Conservation (phyloP, 2,329 filamentous ascomycete genomes). For the Talaromyces albobiverticillius region DNA sequence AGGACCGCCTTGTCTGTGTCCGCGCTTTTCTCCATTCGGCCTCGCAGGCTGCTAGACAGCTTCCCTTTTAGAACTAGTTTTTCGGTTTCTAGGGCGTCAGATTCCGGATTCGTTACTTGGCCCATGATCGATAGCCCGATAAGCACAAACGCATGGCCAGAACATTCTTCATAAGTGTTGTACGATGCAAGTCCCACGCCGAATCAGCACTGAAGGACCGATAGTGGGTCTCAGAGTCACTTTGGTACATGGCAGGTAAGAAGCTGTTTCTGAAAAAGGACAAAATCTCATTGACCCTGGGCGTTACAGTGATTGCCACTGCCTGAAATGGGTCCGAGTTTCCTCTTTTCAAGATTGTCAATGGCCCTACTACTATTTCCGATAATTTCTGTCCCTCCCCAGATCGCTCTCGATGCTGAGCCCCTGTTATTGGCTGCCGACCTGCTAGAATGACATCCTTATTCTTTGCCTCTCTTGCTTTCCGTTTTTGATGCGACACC, state of each 20-base stretch:
- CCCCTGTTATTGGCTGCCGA: too few relatives aligned
- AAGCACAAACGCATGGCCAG: background rate
- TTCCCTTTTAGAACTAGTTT: slow-evolving; percentile 1
- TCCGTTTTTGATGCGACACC: slow-evolving; percentile 1
- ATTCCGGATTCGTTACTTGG: background rate
- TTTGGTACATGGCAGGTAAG: background rate
- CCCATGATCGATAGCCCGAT: background rate
- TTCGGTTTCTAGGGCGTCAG: background rate
- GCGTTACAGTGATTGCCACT: background rate
- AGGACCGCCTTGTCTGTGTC: background rate
- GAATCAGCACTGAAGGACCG: slow-evolving; percentile 1
- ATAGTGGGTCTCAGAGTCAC: slow-evolving; percentile 1
- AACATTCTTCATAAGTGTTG: slow-evolving; percentile 5
- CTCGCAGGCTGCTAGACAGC: background rate
- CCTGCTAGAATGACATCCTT: too few relatives aligned
- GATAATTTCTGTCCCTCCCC: background rate
- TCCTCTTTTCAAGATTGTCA: background rate
- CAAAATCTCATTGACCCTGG: slow-evolving; percentile 2
- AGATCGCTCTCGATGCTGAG: background rate
- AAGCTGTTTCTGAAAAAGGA: slow-evolving; percentile 3
- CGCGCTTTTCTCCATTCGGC: background rate
- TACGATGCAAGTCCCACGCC: background rate
- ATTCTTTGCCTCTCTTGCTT: background rate
- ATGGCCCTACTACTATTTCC: background rate
- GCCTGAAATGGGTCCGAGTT: background rate